These are phyloP conservation scores for Murraya paniculata DNA, from an alignment of 345 rosid genomes.

Conservation along the genomic window DNA sequence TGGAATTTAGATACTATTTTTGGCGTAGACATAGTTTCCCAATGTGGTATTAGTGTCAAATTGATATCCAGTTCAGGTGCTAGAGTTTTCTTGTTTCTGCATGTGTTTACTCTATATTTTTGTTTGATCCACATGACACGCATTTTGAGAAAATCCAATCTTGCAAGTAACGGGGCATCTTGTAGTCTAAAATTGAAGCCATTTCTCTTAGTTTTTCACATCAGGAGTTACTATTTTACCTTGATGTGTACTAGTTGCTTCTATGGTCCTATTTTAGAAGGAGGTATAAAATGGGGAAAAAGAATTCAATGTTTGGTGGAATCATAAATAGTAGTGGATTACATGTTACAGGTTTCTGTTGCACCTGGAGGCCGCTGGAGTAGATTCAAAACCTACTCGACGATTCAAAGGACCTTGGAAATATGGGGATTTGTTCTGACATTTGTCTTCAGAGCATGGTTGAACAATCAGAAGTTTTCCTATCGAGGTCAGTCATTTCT, in stretches of 20 bases:
- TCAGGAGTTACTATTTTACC: neutral
- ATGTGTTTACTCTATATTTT: neutral
- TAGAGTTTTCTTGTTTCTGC: neutral
- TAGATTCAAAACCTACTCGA: slow-evolving; percentile 93
- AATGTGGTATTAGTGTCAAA: neutral
- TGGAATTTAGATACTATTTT: neutral
- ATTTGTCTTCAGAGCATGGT: slow-evolving; percentile 80
- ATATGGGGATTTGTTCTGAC: slow-evolving; percentile 89
- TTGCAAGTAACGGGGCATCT: neutral
- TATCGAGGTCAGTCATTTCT: slow-evolving; percentile 58
- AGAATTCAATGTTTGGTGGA: neutral
- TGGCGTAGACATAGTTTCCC: neutral
- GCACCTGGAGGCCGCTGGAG: slow-evolving; percentile 96
- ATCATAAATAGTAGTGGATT: neutral
- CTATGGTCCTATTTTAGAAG: neutral
- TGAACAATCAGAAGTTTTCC: slow-evolving; percentile 77
- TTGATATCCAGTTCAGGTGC: neutral
- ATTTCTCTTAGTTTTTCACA: neutral
- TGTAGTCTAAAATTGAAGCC: neutral
- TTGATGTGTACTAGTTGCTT: neutral
- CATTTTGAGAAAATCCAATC: neutral
- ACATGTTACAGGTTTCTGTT: slow-evolving; percentile 74
- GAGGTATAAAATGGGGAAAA: neutral
- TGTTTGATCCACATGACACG: neutral
- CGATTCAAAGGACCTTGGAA: slow-evolving; percentile 89